Evolutionary conservation across 345 rosid species (phyloP), one percentile per base, ranked within the genome.

Genomic region (Lumnitzera racemosa): DNA sequence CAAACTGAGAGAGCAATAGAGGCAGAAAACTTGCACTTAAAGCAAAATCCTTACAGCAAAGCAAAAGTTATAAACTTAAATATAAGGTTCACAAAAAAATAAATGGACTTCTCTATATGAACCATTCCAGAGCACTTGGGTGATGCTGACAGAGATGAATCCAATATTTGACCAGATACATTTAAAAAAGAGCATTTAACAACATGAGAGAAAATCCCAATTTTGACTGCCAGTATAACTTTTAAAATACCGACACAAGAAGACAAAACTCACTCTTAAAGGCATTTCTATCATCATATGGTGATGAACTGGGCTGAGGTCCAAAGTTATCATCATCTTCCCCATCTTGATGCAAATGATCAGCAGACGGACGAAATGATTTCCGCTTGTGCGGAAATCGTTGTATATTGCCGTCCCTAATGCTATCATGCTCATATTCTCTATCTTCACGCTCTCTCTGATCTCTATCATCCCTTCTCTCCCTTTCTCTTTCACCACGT

Each of bases 381-480:
- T 80, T 83, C 72, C 77, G 67, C 70, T 78, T 86, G 64, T 73
- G 78, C 46, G 77, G 69, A 70, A 75, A 73, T 4, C 69, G 80
- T 61, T 82, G 91, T 77, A 76, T 69, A 82, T 58, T 78, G 70
- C 75, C 74, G 61, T 85, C 86, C 61, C 83, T 75, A 74, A 55
- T 77, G 66, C 78, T 80, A 72, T 85, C 87, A 58, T 77, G 78
- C 54, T 84, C 87, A 71, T 77, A 74, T 63, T 73, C 85, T 74
- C 79, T 72, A 61, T 68, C 88, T 71, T 76, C 90, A 47, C 59
- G 69, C 51, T 78, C 88, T 76, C 78, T 83, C 81, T 78, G 72
- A 64, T 81, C 95, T 72, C 75, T 76, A 23, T 83, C 95, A 59
- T 87, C 96, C 70, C 78, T 87, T 67, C 79, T 79, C 47, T 87